phyloP scores from a whole-genome alignment of 75 land plant species.

The Sequoia sempervirens region DNA sequence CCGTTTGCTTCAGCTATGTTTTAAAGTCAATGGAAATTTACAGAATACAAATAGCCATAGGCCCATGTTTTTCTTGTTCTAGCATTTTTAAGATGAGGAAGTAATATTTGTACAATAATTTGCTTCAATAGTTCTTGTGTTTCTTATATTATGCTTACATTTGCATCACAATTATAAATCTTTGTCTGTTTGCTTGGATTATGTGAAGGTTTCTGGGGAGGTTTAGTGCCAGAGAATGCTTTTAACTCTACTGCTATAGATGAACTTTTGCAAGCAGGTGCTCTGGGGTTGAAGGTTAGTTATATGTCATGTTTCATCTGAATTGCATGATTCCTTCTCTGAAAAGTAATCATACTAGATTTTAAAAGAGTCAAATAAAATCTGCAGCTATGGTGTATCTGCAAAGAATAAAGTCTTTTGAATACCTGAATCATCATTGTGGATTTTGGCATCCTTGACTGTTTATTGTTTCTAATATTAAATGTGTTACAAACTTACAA shows the following conservation, averaged over 20 bases:
- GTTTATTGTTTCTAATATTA: not conserved
- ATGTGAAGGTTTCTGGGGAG: constrained; percentile 94
- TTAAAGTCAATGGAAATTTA: not conserved
- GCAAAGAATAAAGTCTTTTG: not conserved
- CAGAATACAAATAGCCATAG: not conserved
- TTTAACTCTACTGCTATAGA: constrained; percentile 58
- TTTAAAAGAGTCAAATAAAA: not conserved
- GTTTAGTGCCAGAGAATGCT: constrained; percentile 96
- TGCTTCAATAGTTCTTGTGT: not conserved
- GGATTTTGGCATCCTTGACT: not conserved
- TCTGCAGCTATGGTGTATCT: not conserved
- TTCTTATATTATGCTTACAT: constrained; percentile 6
- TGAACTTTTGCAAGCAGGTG: constrained; percentile 77
- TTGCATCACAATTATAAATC: not conserved
- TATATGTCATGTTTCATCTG: not conserved
- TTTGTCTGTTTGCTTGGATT: not conserved
- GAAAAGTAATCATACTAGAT: not conserved
- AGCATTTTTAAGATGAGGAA: not conserved
- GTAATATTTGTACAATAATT: constrained; percentile 2
- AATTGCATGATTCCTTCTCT: not conserved
- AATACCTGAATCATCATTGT: not conserved
- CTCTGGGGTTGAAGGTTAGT: constrained; percentile 87
- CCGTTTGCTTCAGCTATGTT: not conserved
- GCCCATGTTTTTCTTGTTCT: not conserved
- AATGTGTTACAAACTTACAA: not conserved